Base-by-base conservation (phyloP, 2,329 filamentous ascomycete species). In the Aureobasidium sp. region DNA sequence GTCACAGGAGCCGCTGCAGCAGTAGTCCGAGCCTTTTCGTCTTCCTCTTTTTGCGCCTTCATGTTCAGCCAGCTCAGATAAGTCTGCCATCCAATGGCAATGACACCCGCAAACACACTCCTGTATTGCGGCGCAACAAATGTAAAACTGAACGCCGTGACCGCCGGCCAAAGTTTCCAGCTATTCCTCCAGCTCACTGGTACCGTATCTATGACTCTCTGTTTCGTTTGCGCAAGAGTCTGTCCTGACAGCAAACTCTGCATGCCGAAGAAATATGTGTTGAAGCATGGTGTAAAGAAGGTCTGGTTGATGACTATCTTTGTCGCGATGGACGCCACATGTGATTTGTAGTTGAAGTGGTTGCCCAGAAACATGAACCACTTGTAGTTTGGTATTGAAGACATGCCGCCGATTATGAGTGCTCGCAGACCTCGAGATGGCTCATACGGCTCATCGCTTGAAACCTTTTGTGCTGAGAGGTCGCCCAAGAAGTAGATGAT, bases 11-110 rank as follows among this genome's bases (percentile, higher is more conserved):
- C 35, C 7, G 35, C 19, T 3, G 35, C 37, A 22, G 22, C 16
- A 19, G 37, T 30, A 16, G 14, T 14, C 8, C 19, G 7, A 6
- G 27, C 37, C 19, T 14, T 41, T n/a, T 24, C 48, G 4, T 39
- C 71, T 58, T 80, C 78, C 60, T 76, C 72, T 44, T 74, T 73
- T 66, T 89, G 88, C 1, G 87, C 88, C 57, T 74, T 74, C 62
- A 85, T 78, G 63, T 95, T 95, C 63, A 95, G 69, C 68, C 83
- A 86, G 60, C 84, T 88, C 61, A 96, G 65, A 74, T 95, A 96
- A 1, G 88, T 90, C 77, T 95, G 90, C 90, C 90, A 96, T 0
- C 86, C 87, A 48, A 95, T 85, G 1, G 88, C 88, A 59, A 95
- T 79, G 6, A 85, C 58, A 40, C 70, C 88, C 0, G 85, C 81